phyloP scores from a whole-genome alignment of 352 stramenopile species.

The Phytophthora podocarpi region DNA sequence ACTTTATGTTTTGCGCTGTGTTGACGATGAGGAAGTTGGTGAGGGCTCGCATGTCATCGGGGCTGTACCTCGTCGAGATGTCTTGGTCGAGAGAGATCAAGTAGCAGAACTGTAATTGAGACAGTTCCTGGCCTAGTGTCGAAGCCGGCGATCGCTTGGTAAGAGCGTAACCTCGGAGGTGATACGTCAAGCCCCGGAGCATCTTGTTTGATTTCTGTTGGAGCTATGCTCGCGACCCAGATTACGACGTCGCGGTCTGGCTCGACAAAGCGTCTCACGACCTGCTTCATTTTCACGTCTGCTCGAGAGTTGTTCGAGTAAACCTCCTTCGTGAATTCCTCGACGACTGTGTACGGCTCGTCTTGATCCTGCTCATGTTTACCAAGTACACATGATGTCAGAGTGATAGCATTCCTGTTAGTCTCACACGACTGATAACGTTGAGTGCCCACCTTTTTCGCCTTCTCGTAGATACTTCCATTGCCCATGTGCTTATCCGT shows the following conservation, averaged over 20 bases:
- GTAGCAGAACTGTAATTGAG: constrained; percentile 54
- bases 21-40: constrained; percentile 51
- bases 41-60: constrained; percentile 38
- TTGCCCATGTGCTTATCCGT: constrained; percentile 35
- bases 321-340: constrained; percentile 31
- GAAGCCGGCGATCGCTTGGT: constrained; percentile 41
- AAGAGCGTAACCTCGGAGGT: constrained; percentile 60
- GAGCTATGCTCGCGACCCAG: constrained; percentile 55
- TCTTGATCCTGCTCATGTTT: too few species aligned
- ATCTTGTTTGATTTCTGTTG: constrained; percentile 63
- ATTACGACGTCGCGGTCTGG: constrained; percentile 57
- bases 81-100: constrained; percentile 54
- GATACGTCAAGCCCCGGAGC: constrained; percentile 38
- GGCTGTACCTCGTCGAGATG: constrained; percentile 18
- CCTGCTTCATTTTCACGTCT: constrained; percentile 29
- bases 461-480: constrained; percentile 39
- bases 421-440: too few species aligned
- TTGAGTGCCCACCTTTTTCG: constrained; percentile 24
- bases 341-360: constrained; percentile 10
- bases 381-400: background rate
- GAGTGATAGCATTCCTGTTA: too few species aligned
- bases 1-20: constrained; percentile 43
- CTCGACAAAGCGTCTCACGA: constrained; percentile 25
- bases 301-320: constrained; percentile 27
- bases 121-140: constrained; percentile 29